Evolutionary conservation across 768 basidiomycete species (phyloP).

Genomic region (Strobilomyces confusus): DNA sequence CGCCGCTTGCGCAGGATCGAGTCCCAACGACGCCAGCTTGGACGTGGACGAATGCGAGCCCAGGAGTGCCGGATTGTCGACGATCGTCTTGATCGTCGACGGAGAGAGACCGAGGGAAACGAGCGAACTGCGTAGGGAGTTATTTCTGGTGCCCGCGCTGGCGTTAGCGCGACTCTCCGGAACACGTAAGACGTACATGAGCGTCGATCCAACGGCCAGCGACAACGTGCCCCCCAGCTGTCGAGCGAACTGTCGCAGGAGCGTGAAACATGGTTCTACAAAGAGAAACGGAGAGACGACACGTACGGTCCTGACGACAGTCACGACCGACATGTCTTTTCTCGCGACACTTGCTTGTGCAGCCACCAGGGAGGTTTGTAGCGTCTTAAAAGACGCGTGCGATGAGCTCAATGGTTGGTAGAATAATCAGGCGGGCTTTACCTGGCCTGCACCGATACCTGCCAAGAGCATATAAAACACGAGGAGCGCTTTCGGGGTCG

Average conservation of each 20-base stretch:
- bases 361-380: background rate
- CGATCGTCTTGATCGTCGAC: background rate
- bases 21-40: background rate
- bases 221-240: background rate
- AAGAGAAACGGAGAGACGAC: too few relatives aligned
- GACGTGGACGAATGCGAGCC: background rate
- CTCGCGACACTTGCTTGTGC: background rate
- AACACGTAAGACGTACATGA: background rate
- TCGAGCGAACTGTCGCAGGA: background rate
- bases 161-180: background rate
- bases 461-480: background rate
- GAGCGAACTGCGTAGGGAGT: background rate
- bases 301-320: background rate
- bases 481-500: background rate
- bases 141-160: background rate
- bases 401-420: background rate
- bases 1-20: background rate
- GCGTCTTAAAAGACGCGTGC: background rate
- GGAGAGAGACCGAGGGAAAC: background rate
- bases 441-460: background rate
- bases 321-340: background rate
- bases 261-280: too few relatives aligned
- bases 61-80: constrained; percentile 1
- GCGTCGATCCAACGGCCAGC: background rate
- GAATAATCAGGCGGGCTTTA: background rate